Conservation (phyloP, 129 eudicot genomes). For the Artemisia argyi region DNA sequence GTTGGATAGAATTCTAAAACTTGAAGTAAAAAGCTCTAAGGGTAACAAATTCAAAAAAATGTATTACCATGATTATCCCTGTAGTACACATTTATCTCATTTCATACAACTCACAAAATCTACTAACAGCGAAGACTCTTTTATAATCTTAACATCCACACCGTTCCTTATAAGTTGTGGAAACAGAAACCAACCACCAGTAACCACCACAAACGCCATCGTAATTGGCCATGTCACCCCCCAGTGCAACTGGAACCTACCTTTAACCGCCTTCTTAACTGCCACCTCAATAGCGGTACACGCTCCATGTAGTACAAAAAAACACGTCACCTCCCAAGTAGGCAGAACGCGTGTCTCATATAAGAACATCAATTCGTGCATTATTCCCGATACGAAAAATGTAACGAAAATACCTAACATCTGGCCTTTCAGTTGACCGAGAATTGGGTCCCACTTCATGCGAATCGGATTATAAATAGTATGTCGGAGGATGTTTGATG, state of each 20-base stretch:
- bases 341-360: neutral
- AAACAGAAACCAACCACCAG: neutral
- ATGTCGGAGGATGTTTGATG: neutral
- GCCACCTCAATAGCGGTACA: too few relatives aligned
- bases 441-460: neutral
- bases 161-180: neutral
- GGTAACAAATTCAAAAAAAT: too few relatives aligned
- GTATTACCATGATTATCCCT: too few relatives aligned
- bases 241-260: too few relatives aligned
- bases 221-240: neutral
- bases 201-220: neutral
- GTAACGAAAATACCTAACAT: neutral
- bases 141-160: neutral
- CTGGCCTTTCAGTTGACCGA: neutral
- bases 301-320: neutral
- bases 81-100: too few relatives aligned
- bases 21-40: too few relatives aligned
- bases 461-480: neutral
- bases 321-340: neutral
- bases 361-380: neutral
- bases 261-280: too few relatives aligned
- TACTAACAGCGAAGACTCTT: neutral
- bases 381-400: neutral
- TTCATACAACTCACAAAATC: neutral
- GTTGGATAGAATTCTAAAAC: too few relatives aligned